Percentiles rank a stretch among this genome's conserved stretches.
phyloP scores from a whole-genome alignment of 306 rosid genomes.

The Dryas alaskensis region DNA sequence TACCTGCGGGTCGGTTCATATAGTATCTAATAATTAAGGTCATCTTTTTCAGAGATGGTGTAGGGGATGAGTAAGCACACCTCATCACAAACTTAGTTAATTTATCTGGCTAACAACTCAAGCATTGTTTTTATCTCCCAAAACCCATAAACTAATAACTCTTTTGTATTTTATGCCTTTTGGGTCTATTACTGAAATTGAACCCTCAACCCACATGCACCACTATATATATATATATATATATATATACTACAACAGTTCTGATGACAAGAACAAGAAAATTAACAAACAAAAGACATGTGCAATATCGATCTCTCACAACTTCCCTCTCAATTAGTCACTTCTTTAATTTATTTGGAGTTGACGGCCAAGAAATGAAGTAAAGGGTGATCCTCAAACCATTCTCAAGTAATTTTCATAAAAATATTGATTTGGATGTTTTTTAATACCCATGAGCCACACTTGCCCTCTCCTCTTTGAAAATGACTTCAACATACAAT shows the following conservation, averaged over 20 bases:
- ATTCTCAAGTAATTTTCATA: background rate
- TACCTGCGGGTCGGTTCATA: background rate
- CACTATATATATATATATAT: no score
- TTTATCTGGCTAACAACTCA: background rate
- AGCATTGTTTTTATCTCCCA: background rate
- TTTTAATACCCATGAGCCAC: background rate
- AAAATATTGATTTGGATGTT: background rate
- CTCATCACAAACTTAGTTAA: background rate
- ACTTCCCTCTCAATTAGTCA: constrained; percentile 1
- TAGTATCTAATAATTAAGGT: no score
- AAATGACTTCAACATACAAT: background rate
- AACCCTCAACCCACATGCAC: background rate
- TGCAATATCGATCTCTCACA: background rate
- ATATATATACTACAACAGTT: background rate
- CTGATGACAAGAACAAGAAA: constrained; percentile 3
- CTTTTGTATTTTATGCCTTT: background rate
- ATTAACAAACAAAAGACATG: constrained; percentile 2
- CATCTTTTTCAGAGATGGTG: background rate
- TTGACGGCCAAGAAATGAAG: background rate
- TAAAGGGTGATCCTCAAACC: background rate
- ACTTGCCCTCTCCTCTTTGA: background rate
- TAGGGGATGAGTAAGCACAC: background rate
- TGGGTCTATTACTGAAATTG: background rate
- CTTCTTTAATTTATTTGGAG: background rate
- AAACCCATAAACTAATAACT: background rate